phyloP scores from a whole-genome alignment of 2,329 filamentous ascomycete genomes.

The Diaporthe velutina region DNA sequence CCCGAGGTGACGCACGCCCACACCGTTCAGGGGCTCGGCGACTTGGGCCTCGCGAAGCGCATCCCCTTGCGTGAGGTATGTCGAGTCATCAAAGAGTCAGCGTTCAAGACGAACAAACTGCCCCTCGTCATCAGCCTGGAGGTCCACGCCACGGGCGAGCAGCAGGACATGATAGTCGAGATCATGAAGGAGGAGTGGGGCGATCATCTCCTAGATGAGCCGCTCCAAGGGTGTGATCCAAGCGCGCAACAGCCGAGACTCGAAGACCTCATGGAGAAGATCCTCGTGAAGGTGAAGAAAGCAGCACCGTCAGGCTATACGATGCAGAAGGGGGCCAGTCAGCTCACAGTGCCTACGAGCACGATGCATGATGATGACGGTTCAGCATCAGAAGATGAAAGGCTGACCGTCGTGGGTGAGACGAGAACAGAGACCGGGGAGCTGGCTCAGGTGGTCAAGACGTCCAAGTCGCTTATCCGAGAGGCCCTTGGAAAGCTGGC shows the following conservation, averaged over 20 bases:
- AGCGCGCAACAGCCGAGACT: slow-evolving; percentile 75
- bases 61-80: slow-evolving; percentile 91
- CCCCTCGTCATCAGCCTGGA: slow-evolving; percentile 94
- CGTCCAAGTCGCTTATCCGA: slow-evolving; percentile 73
- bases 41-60: slow-evolving; percentile 85
- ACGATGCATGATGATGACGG: slow-evolving; percentile 53
- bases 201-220: slow-evolving; percentile 75
- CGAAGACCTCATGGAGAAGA: slow-evolving; percentile 80
- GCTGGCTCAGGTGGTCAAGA: slow-evolving; percentile 55
- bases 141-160: slow-evolving; percentile 84
- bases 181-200: slow-evolving; percentile 95
- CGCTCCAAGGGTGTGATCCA: slow-evolving; percentile 64
- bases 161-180: slow-evolving; percentile 92
- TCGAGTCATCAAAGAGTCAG: slow-evolving; percentile 80
- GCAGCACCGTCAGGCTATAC: slow-evolving; percentile 48
- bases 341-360: slow-evolving; percentile 49
- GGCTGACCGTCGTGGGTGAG: slow-evolving; percentile 37
- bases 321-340: slow-evolving; percentile 44
- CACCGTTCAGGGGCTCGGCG: slow-evolving; percentile 47
- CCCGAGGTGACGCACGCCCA: slow-evolving; percentile 82
- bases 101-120: slow-evolving; percentile 80
- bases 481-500: slow-evolving; percentile 80
- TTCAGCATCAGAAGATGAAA: slow-evolving; percentile 61
- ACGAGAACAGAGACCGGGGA: slow-evolving; percentile 25
- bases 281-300: slow-evolving; percentile 85